Base-by-base conservation (phyloP, 2,329 filamentous ascomycete species). In the Clonostachys rhizophaga region DNA sequence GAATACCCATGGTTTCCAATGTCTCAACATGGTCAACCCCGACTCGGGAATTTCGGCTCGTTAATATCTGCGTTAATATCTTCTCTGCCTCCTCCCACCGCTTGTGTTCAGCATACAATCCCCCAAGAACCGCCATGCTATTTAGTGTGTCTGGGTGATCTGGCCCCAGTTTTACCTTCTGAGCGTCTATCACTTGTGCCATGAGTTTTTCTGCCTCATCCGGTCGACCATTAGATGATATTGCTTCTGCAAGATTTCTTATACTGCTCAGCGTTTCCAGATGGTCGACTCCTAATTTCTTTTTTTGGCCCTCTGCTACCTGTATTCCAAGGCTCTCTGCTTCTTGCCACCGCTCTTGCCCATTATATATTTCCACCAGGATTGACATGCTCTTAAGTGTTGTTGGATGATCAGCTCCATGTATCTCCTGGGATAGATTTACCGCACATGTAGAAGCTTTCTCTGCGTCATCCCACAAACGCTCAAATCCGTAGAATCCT, bases 111-210 rank as follows among this genome's bases (percentile, higher is more conserved):
- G 2, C 39, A 8, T 47, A 37, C 2, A 7, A 12, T 0, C 44
- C 42, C 16, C 49, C 49, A 1, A 55, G 51, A 20, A 52, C 45
- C 2, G 20, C 16, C 1, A n/a, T 45, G 0, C 36, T 4, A 1
- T 14, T 40, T 0, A 40, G 30, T 2, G 46, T 54, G 2, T 47
- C 39, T 2, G 9, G 1, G 11, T 55, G 49, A 0, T 55, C 48
- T 6, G 24, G 6, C 8, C 24, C 44, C n/a, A 46, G 44, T 35
- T 46, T 46, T 5, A 17, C 18, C 44, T 40, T 46, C 18, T 37
- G 40, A 16, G 16, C 34, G 43, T 55, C 52, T 20, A 59, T 4
- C 9, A 51, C 52, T n/a, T 49, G 41, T 20, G 40, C 45, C 13
- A 49, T 8, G 34, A 53, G 13, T 17, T 44, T 43, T 24, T 44